A percentile compares a stretch with the other conserved stretches of the same genome.
These are phyloP conservation scores for Macroventuria anomochaeta DNA, from an alignment of 2,329 filamentous ascomycete species.

Conservation along the genomic window DNA sequence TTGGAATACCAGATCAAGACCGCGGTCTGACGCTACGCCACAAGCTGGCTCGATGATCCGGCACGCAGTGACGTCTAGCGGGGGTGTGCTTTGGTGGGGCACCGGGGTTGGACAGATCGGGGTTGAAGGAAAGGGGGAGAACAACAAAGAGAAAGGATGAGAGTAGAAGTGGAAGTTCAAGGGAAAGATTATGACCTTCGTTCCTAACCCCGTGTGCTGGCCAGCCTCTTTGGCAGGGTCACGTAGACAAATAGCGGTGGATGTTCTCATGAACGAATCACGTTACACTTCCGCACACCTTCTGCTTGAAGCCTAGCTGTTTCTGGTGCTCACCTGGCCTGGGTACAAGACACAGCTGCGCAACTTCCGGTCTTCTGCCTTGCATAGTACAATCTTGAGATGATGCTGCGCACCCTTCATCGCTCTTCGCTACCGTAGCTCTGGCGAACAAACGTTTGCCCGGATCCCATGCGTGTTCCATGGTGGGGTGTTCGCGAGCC, in stretches of 20 bases:
- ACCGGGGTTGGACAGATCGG: conserved; percentile 11
- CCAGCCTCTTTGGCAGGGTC: conserved; percentile 30
- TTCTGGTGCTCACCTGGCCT: conserved; percentile 14
- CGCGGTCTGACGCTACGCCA: conserved; percentile 25
- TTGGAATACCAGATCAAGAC: conserved; percentile 24
- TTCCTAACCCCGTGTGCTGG: conserved; percentile 36
- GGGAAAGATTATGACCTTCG: conserved; percentile 22
- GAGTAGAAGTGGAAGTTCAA: conserved; percentile 17
- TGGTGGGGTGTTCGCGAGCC: neutral
- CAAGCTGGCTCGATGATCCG: conserved; percentile 26
- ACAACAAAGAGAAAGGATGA: conserved; percentile 6
- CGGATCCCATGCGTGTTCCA: neutral
- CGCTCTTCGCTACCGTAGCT: neutral
- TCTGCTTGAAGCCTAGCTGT: conserved; percentile 30
- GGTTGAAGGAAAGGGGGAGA: conserved; percentile 11
- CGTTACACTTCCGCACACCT: conserved; percentile 25
- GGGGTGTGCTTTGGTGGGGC: conserved; percentile 18
- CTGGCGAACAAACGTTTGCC: neutral
- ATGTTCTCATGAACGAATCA: conserved; percentile 37
- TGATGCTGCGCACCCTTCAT: conserved; percentile 2
- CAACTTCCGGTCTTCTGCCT: conserved; percentile 14
- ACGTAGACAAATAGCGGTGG: conserved; percentile 38
- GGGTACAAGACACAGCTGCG: conserved; percentile 17
- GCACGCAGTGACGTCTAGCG: conserved; percentile 31
- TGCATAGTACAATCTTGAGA: conserved; percentile 1